phyloP scores from a whole-genome alignment of 306 rosid species.

The Ormosia semicastrata region DNA sequence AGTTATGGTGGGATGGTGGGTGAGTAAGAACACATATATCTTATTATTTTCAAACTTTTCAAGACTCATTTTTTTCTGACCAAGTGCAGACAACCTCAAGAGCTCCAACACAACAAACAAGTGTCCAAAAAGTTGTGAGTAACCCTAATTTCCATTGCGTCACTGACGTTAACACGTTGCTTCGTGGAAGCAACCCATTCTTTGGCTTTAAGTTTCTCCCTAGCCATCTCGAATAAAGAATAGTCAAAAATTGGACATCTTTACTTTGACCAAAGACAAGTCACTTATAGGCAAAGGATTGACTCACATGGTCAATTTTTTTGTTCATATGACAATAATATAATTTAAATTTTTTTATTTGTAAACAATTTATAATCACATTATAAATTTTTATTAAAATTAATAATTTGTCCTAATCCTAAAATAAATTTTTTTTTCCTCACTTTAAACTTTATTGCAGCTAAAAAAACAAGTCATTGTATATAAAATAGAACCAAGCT shows the following conservation, averaged over 20 bases:
- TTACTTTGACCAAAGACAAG: constrained; percentile 36
- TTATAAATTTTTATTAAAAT: no score
- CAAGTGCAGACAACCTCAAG: neutral
- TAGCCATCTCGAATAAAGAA: constrained; percentile 18
- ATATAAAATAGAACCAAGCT: neutral
- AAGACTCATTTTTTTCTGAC: constrained; percentile 26
- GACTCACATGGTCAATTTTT: no score
- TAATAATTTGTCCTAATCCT: no score
- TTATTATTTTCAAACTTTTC: neutral
- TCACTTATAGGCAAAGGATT: neutral
- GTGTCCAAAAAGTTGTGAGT: neutral
- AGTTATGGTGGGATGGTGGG: no score
- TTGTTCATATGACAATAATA: no score
- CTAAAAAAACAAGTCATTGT: neutral
- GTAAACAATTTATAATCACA: no score
- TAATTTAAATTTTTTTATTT: no score
- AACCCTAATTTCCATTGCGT: neutral
- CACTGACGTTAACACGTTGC: constrained; percentile 9
- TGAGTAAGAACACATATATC: no score
- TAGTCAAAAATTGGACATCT: constrained; percentile 35
- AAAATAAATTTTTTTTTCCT: no score
- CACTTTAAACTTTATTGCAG: no score
- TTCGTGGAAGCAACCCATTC: constrained; percentile 51
- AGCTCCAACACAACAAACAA: neutral
- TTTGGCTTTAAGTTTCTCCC: constrained; percentile 23